Evolutionary conservation across 1,284 basidiomycete species (phyloP).

Genomic region (Entoloma clypeatum): DNA sequence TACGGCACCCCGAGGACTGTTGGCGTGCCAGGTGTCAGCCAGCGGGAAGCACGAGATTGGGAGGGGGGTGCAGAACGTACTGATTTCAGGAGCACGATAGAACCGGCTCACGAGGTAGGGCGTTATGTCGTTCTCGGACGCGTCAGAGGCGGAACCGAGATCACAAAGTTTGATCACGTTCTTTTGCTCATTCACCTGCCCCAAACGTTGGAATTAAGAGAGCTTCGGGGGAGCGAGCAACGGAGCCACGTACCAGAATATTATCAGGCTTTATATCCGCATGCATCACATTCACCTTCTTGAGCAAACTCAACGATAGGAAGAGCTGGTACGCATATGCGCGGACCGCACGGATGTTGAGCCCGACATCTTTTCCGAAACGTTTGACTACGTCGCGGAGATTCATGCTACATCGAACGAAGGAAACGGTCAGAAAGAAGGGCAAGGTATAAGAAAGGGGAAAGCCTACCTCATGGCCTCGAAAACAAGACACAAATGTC

Average conservation of each 20-base stretch:
- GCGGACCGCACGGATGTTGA: constrained; percentile 95
- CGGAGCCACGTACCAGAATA: constrained; percentile 64
- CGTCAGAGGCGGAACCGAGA: constrained; percentile 92
- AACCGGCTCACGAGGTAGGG: constrained; percentile 98
- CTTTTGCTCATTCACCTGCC: constrained; percentile 93
- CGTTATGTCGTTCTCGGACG: constrained; percentile 94
- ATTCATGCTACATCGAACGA: constrained; percentile 88
- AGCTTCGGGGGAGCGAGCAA: not conserved
- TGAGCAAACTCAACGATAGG: constrained; percentile 79
- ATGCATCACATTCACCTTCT: constrained; percentile 92
- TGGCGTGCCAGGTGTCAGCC: constrained; percentile 7
- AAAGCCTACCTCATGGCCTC: constrained; percentile 79
- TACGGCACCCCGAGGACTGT: constrained; percentile 93
- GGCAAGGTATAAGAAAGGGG: not conserved
- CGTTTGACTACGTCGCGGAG: constrained; percentile 96
- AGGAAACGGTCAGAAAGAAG: constrained; percentile 11
- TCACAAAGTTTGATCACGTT: constrained; percentile 94
- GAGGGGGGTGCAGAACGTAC: constrained; percentile 43
- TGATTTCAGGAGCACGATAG: constrained; percentile 98
- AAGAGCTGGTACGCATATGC: constrained; percentile 98
- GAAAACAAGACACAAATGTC: constrained; percentile 96
- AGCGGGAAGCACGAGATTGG: constrained; percentile 7
- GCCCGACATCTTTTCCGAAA: constrained; percentile 97
- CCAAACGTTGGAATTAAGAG: constrained; percentile 5
- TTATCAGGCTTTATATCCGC: constrained; percentile 99